A percentile compares a stretch with the other conserved stretches of the same genome.
phyloP scores from a whole-genome alignment of 441 rosid genomes.

The Gossypium armourianum region DNA sequence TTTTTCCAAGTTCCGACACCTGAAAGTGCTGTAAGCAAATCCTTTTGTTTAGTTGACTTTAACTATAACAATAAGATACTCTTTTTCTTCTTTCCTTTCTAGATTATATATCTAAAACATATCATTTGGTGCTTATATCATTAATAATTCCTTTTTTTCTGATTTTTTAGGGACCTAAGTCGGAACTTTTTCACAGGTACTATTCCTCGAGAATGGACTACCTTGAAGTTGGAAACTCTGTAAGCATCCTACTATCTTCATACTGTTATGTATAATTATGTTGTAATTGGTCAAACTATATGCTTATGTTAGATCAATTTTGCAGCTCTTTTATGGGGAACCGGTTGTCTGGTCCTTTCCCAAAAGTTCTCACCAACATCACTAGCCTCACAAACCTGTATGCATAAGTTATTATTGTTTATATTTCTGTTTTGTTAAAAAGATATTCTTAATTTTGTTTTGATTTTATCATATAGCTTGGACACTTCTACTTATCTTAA shows the following conservation, averaged over 20 bases:
- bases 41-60: not conserved
- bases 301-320: slow-evolving; percentile 13
- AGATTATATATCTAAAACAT: not conserved
- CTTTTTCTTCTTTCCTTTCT: not conserved
- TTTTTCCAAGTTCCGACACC: slow-evolving; percentile 55
- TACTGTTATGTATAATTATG: not conserved
- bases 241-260: slow-evolving; percentile 20
- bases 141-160: not conserved
- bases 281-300: not conserved
- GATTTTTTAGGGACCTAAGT: slow-evolving; percentile 62
- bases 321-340: slow-evolving; percentile 85
- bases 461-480: not conserved
- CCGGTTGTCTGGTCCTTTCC: slow-evolving; percentile 67
- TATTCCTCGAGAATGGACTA: slow-evolving; percentile 64
- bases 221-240: slow-evolving; percentile 56
- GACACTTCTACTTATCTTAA: not conserved
- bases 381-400: slow-evolving; percentile 60
- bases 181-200: slow-evolving; percentile 62
- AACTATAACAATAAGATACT: not conserved
- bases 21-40: slow-evolving; percentile 50
- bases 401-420: slow-evolving; percentile 12
- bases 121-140: not conserved
- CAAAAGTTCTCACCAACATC: slow-evolving; percentile 52
- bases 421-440: not conserved
- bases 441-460: not conserved